Base-by-base conservation (phyloP, 1,139 yeast species). In the Diutina ranongensis region DNA sequence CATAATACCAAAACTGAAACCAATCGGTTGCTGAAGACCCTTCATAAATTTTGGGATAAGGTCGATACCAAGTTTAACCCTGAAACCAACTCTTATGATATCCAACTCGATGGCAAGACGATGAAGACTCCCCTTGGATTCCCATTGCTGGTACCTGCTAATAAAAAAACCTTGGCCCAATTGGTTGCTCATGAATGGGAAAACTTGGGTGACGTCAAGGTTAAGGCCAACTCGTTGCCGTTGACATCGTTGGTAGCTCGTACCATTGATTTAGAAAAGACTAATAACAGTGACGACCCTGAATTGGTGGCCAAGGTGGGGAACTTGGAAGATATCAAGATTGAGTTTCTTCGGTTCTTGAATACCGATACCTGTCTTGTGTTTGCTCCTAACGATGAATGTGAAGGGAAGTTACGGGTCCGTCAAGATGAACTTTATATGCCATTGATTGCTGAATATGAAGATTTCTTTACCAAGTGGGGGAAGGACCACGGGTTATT, bases 311-410 rank as follows among this genome's bases (percentile, higher is more conserved):
- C 79, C 31, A 80, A 80, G 57, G 73, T 81, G 35, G 86, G 88
- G 9, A 74, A 69, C 51, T 63, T 76, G 45, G 72, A 71, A 5
- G 77, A 74, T 47, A 71, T 83, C 35, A 73, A 76, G 51, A 58
- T 67, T 45, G 72, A 73, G 50, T 59, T 92, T 51, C 66, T 89
- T 55, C 79, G 92, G 48, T 92, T 88, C 58, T 68, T 94, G 47
- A 98, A 92, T 58, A 92, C 98, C 1, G 98, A 92, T 60, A 88
- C 97, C 1, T 68, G 95, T 53, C 71, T 92, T 45, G 87, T 89
- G 9, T 84, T 88, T 57, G 78, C 96, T 1, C 94, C 96, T n/a
- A 54, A 55, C 15, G 73, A 70, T 44, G 97, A 92, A 60, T 88
- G 84, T 58, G 92, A 84, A 52, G 98, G 97, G 8, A 70, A 68